These are phyloP conservation scores for Gymnopus androsaceus DNA, from an alignment of 1,284 basidiomycete species.

Conservation along the genomic window DNA sequence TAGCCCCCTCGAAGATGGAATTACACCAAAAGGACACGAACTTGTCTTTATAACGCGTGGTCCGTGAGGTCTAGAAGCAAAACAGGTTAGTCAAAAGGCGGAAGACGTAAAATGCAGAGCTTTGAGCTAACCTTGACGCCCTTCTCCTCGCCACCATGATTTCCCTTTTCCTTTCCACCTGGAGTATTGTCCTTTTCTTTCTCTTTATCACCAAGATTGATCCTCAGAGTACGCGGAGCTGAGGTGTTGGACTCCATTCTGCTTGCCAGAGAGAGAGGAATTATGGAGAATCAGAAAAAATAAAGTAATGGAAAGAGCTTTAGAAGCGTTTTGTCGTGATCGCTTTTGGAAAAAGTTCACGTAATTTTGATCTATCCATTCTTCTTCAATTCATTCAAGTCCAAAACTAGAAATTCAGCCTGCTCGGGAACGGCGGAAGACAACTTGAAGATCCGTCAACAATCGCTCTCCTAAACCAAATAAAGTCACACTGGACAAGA, in stretches of 20 bases:
- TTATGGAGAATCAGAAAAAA: no score
- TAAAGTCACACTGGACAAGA: no score
- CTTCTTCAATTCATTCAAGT: no score
- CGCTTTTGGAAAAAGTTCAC: no score
- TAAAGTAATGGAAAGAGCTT: no score
- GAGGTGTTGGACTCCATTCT: background rate
- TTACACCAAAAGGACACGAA: background rate
- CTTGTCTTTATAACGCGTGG: constrained; percentile 14
- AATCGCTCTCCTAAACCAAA: no score
- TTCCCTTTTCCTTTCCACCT: constrained; percentile 4
- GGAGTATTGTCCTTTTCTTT: constrained; percentile 1
- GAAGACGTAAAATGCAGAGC: background rate
- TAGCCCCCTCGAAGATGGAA: background rate
- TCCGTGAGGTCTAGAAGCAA: constrained; percentile 1
- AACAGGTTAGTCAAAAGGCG: background rate
- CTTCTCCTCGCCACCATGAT: constrained; percentile 3
- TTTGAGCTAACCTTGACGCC: constrained; percentile 4
- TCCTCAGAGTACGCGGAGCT: background rate
- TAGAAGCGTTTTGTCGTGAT: no score
- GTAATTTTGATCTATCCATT: no score
- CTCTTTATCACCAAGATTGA: background rate
- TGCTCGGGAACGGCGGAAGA: no score
- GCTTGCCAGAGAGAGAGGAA: no score
- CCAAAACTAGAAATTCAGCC: no score
- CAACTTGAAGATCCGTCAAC: no score